These are phyloP conservation scores for Geotrichum histeridarum DNA, from an alignment of 1,139 yeast genomes.

Conservation along the genomic window DNA sequence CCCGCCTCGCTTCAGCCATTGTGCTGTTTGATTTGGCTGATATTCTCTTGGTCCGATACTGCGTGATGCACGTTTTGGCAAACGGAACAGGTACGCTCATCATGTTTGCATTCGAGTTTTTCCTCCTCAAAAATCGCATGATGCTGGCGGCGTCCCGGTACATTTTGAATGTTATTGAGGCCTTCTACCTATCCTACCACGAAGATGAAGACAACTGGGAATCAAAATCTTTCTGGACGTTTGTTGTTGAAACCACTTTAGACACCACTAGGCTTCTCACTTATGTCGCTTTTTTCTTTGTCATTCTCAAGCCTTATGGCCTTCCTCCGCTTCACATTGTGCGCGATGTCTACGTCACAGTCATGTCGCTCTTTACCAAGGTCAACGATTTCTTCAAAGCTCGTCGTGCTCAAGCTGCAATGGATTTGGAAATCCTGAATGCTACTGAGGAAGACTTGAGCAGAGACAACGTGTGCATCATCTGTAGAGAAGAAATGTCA, in stretches of 20 bases:
- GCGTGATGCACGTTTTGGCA: slow-evolving; percentile 53
- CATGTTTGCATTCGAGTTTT: slow-evolving; percentile 76
- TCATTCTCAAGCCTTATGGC: slow-evolving; percentile 45
- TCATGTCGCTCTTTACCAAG: slow-evolving; percentile 48
- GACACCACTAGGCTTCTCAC: slow-evolving; percentile 39
- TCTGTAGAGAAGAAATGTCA: slow-evolving; percentile 80
- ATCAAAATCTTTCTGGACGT: slow-evolving; percentile 55
- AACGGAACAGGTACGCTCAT: slow-evolving; percentile 39
- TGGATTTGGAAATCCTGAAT: slow-evolving; percentile 55
- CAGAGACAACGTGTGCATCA: slow-evolving; percentile 64
- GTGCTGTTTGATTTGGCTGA: slow-evolving; percentile 48
- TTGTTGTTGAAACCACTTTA: slow-evolving; percentile 52
- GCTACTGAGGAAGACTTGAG: slow-evolving; percentile 62
- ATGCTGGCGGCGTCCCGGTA: slow-evolving; percentile 48
- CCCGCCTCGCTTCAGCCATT: slow-evolving; percentile 41
- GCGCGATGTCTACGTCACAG: slow-evolving; percentile 59
- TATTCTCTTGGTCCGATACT: slow-evolving; percentile 48
- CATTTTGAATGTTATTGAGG: slow-evolving; percentile 54
- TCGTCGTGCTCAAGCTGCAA: slow-evolving; percentile 56
- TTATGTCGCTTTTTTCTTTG: slow-evolving; percentile 50
- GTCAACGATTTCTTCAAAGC: slow-evolving; percentile 50
- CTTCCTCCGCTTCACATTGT: slow-evolving; percentile 59
- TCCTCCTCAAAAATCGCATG: slow-evolving; percentile 56
- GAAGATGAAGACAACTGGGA: slow-evolving; percentile 71
- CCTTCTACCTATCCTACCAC: slow-evolving; percentile 43